These are phyloP conservation scores for Kluyveromyces sp. DNA, from an alignment of 1,139 yeast genomes.

Conservation along the genomic window DNA sequence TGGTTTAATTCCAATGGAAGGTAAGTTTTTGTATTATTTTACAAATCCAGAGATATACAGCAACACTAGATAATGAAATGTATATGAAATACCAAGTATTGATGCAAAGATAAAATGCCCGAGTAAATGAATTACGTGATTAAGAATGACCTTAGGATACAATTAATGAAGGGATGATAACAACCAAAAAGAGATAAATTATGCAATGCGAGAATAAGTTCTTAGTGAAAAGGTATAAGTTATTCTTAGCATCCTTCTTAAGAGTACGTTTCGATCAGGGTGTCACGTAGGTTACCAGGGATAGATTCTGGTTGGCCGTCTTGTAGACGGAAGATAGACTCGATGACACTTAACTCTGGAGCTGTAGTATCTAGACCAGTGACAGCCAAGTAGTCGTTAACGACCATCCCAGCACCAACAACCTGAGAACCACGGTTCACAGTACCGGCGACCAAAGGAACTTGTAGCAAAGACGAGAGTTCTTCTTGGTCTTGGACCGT, in stretches of 20 bases:
- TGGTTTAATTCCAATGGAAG: background rate
- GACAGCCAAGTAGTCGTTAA: conserved; percentile 96
- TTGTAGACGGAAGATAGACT: conserved; percentile 87
- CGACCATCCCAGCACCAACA: conserved; percentile 98
- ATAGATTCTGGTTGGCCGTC: conserved; percentile 84
- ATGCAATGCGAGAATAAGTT: background rate
- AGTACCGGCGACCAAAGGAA: conserved; percentile 97
- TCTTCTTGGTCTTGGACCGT: conserved; percentile 98
- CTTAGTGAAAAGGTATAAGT: background rate
- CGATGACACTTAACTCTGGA: conserved; percentile 94
- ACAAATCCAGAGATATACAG: conserved; percentile 7
- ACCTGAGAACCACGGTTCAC: conserved; percentile 96
- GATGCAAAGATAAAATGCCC: background rate
- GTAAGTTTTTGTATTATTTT: conserved; percentile 2
- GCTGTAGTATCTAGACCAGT: conserved; percentile 97
- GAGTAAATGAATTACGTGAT: background rate
- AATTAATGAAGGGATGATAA: background rate
- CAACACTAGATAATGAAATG: conserved; percentile 1
- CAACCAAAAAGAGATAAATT: background rate
- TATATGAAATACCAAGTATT: background rate
- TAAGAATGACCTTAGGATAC: background rate
- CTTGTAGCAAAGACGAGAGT: conserved; percentile 87
- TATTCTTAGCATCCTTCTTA: conserved; percentile 13
- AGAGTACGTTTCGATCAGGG: conserved; percentile 79
- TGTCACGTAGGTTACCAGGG: conserved; percentile 78